Evolutionary conservation across 148 eudicot genomes (phyloP), one percentile per base, ranked within the genome.

Genomic region (Diospyros lotus): DNA sequence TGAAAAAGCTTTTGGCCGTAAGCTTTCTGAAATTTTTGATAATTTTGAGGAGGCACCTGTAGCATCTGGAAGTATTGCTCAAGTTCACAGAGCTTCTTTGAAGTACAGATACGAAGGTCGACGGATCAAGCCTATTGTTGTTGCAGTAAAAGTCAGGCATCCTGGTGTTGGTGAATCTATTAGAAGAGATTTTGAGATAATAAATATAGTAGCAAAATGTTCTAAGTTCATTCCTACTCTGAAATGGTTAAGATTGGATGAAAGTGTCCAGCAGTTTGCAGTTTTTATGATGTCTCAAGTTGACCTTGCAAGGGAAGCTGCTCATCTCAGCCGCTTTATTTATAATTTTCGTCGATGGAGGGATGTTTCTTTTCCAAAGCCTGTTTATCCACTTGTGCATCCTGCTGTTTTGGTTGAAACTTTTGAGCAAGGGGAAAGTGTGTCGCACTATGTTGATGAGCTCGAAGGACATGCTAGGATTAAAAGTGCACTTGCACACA

Each of bases 201-300:
- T 91, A 9, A 93, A 93, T 55, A 45, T 89, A 64, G 91, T 78
- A 12, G 98, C 91, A 8, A 93, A 83, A 75, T 80, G 85, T 15
- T 93, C 98, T 2, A 91, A 66, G 41, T 75, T 82, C 56, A 84
- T 93, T 43, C 98, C 98, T 66, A 81, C 90, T 45, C 72, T 93
- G 71, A 89, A 84, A 13, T 93, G 98, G 98, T 80, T 89, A 83
- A 88, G 98, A 75, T 72, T 93, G 79, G 98, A 93, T 75, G 98
- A 93, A 72, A 93, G 98, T 77, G 94, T 91, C 15, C 98, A 93
- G 75, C 98, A 93, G 76, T 93, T 93, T 86, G 89, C 97, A 41
- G 94, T 89, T 73, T 93, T 93, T 78, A 93, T 93, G 98, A 84
- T 93, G 96, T 93, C 96, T 39, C 98, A 93, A 80, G 98, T 93